phyloP scores from a whole-genome alignment of 208 protist species.

The Leishmania guyanensis region DNA sequence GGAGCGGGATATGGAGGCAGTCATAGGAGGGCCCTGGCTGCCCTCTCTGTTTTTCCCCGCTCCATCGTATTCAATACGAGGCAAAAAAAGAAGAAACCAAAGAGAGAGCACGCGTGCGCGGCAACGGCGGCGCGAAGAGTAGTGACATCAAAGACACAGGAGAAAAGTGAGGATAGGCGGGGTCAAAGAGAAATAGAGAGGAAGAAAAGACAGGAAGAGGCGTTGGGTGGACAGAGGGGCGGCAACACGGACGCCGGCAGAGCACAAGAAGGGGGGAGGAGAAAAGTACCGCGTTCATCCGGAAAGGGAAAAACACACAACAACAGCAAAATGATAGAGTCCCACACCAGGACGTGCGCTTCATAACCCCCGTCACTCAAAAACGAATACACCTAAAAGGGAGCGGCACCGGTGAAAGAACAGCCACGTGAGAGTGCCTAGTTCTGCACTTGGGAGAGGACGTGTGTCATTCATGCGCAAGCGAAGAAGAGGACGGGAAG shows the following conservation, averaged over 20 bases:
- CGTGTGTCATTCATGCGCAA: background rate
- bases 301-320: background rate
- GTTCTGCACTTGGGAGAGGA: background rate
- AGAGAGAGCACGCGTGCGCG: too few relatives aligned
- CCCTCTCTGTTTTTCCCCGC: background rate
- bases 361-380: background rate
- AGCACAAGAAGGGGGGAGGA: background rate
- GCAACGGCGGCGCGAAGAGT: too few relatives aligned
- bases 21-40: background rate
- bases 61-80: background rate
- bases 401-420: background rate
- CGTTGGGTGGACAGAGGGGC: background rate
- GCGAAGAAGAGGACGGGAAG: background rate
- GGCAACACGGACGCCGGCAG: background rate
- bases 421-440: background rate
- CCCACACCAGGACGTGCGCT: background rate
- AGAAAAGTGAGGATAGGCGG: too few relatives aligned
- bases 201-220: background rate
- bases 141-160: background rate
- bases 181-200: background rate
- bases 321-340: background rate
- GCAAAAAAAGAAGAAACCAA: too few relatives aligned
- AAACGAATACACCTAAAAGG: background rate
- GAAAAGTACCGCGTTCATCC: background rate
- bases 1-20: background rate